Base-by-base conservation (phyloP, 306 rosid species). In the Corylus heterophylla region DNA sequence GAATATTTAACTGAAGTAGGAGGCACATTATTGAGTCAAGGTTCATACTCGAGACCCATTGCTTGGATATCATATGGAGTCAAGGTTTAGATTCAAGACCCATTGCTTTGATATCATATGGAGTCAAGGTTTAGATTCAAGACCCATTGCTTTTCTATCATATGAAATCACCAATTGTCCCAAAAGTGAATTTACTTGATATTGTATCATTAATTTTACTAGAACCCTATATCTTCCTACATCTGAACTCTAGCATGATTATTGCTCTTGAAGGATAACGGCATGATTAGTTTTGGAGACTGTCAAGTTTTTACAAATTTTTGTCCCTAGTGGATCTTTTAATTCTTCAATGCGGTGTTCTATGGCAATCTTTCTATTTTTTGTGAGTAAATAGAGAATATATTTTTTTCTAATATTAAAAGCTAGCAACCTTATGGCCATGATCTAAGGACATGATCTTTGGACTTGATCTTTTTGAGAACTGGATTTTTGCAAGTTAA, bases 251-350 rank as follows among this genome's bases (percentile, higher is more conserved):
- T 59, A 29, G 54, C 52, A 31, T 48, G 48, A 49, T 59, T 61
- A 66, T 27, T 55, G 7, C 16, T 10, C 45, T 75, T 29, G 54
- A 69, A 56, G 73, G 54, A 35, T 81, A 39, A 68, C 54, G 56
- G 45, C 69, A 56, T 68, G 63, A 59, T 13, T 37, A 39, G 12
- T 67, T 37, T 31, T 13, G 71, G 16, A 39, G 71, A 67, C 42
- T 18, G 50, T 67, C 47, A 67, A 17, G 50, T 42, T 25, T 25
- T 61, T 35, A 67, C 50, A 31, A 7, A 6, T 64, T 39, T 67
- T 18, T 18, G 18, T 17, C 39, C 3, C 48, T 9, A 11, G 51
- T 39, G 48, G 22, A 67, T 6, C 50, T 67, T 42, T 39, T 3
- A 67, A 67, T 67, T 67, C 25, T 39, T 39, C 29, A 37, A 18